Evolutionary conservation across 768 basidiomycete genomes (phyloP).

Genomic region (Inosperma sp.): DNA sequence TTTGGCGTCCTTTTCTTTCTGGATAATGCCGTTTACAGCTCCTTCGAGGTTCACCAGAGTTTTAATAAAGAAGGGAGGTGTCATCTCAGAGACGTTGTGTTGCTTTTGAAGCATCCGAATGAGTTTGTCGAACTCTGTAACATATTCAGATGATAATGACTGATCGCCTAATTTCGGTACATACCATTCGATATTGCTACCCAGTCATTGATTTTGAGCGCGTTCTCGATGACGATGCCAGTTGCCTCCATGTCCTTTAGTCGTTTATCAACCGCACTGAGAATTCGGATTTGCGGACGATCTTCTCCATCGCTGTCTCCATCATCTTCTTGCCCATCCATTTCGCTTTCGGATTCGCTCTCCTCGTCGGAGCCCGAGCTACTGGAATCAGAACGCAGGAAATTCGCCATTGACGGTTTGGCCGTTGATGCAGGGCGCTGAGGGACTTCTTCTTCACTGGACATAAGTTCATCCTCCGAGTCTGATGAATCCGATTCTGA

Average conservation of each 20-base stretch:
- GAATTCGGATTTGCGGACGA: conserved; percentile 64
- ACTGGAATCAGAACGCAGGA: conserved; percentile 63
- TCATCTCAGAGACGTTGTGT: conserved; percentile 77
- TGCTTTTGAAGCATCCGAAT: conserved; percentile 84
- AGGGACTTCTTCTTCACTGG: conserved; percentile 62
- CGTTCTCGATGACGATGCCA: conserved; percentile 90
- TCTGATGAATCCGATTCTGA: conserved; percentile 71
- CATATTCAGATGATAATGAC: conserved; percentile 8
- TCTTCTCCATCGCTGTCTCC: conserved; percentile 66
- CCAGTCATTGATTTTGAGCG: conserved; percentile 96
- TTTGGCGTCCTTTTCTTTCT: conserved; percentile 87
- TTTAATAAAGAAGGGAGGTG: conserved; percentile 82
- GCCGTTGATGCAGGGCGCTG: conserved; percentile 45
- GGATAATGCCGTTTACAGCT: conserved; percentile 64
- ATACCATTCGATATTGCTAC: conserved; percentile 81
- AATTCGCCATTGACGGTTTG: conserved; percentile 70
- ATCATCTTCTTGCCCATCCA: conserved; percentile 40
- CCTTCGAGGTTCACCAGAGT: conserved; percentile 71
- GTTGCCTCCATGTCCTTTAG: conserved; percentile 93
- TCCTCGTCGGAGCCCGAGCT: conserved; percentile 51
- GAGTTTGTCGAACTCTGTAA: conserved; percentile 92
- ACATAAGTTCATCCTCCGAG: conserved; percentile 77
- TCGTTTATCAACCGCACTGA: conserved; percentile 89
- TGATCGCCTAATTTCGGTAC: conserved; percentile 20
- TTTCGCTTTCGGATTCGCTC: conserved; percentile 28